These are phyloP conservation scores for Capsella rubella DNA, from an alignment of 441 rosid species.

Conservation along the genomic window DNA sequence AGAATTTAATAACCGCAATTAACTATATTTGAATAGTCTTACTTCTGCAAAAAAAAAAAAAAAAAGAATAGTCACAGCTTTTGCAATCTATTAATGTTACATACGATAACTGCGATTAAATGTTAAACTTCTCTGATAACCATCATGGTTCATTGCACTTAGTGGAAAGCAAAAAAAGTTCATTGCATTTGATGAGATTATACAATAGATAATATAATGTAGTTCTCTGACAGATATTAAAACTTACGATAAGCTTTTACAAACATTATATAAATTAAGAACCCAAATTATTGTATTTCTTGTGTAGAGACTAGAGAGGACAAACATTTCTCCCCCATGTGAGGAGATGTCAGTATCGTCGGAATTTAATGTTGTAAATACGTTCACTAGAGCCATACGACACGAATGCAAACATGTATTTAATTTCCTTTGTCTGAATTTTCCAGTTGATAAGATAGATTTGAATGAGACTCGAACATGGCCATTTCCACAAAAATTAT, in stretches of 20 bases:
- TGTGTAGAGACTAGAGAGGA: constrained; percentile 14
- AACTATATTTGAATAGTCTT: constrained; percentile 12
- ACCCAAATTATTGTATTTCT: constrained; percentile 12
- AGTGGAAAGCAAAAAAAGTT: constrained; percentile 19
- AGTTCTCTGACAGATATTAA: constrained; percentile 35
- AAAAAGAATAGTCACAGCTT: constrained; percentile 8
- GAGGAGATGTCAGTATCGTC: constrained; percentile 45
- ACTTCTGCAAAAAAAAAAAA: neutral
- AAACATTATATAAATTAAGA: constrained; percentile 18
- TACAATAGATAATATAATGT: neutral
- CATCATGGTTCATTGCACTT: constrained; percentile 43
- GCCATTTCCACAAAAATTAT: neutral
- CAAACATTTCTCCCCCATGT: constrained; percentile 50
- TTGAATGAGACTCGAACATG: constrained; percentile 5
- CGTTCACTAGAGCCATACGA: constrained; percentile 23
- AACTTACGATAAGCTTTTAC: constrained; percentile 35
- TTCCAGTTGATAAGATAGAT: constrained; percentile 35
- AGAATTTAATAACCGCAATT: constrained; percentile 3
- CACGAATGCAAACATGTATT: constrained; percentile 35
- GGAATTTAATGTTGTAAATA: constrained; percentile 35
- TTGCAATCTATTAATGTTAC: neutral
- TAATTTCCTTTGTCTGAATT: constrained; percentile 23
- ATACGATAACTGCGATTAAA: neutral
- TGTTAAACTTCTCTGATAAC: constrained; percentile 12
- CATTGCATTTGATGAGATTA: constrained; percentile 38